These are phyloP conservation scores for Fusarium mangiferae DNA, from an alignment of 2,329 filamentous ascomycete genomes.

Conservation along the genomic window DNA sequence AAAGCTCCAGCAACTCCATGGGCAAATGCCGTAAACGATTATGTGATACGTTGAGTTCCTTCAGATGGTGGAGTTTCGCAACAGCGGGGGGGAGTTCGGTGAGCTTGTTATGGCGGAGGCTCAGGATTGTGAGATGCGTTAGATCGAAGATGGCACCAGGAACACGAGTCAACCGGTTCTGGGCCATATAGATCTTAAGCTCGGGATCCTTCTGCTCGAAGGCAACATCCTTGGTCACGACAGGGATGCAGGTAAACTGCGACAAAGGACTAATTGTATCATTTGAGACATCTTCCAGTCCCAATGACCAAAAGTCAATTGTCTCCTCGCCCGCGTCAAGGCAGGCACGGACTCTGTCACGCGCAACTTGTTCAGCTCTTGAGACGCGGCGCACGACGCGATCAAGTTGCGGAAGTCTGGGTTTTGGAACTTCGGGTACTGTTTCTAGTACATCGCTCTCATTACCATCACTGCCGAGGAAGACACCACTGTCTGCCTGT, in stretches of 20 bases:
- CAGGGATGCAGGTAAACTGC: constrained; percentile 64
- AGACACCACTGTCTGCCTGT: constrained; percentile 76
- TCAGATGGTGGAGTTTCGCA: constrained; percentile 65
- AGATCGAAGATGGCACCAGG: constrained; percentile 72
- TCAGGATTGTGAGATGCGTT: constrained; percentile 70
- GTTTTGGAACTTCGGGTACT: constrained; percentile 46
- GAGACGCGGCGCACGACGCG: constrained; percentile 47
- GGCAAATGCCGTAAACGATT: constrained; percentile 71
- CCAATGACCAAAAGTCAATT: constrained; percentile 70
- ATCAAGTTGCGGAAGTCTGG: constrained; percentile 54
- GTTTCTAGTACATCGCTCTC: constrained; percentile 55
- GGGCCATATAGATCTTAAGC: constrained; percentile 70
- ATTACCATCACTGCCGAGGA: constrained; percentile 69
- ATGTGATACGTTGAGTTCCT: constrained; percentile 72
- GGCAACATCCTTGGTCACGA: constrained; percentile 65
- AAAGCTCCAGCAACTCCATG: constrained; percentile 68
- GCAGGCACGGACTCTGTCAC: constrained; percentile 60
- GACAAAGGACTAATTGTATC: constrained; percentile 66
- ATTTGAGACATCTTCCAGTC: constrained; percentile 64
- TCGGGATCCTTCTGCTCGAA: constrained; percentile 69
- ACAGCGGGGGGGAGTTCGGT: constrained; percentile 70
- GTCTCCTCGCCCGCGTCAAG: constrained; percentile 68
- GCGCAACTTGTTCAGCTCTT: constrained; percentile 57
- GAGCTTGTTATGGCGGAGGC: constrained; percentile 72
- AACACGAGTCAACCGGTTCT: constrained; percentile 66